A percentile compares a stretch with the other conserved stretches of the same genome.
phyloP scores from a whole-genome alignment of 78 protist genomes.

The slime mould (Dictyostelium discoideum) region DNA sequence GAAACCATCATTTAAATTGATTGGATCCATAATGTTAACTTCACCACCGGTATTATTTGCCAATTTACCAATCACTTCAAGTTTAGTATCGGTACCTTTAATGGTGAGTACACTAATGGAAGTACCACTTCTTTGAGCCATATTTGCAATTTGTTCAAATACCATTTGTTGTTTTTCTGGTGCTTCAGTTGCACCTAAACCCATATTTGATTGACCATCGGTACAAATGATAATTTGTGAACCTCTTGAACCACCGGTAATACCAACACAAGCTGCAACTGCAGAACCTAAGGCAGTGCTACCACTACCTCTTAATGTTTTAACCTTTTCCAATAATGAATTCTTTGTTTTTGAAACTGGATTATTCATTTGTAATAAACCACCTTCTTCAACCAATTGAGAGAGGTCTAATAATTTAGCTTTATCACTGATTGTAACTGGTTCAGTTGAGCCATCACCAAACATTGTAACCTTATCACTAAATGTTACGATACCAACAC shows the following conservation, averaged over 20 bases:
- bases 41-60: constrained; percentile 69
- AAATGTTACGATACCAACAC: constrained; percentile 84
- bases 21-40: constrained; percentile 82
- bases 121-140: constrained; percentile 66
- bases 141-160: constrained; percentile 66
- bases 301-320: constrained; percentile 76
- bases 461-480: constrained; percentile 55
- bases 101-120: constrained; percentile 75
- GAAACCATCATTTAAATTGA: constrained; percentile 63
- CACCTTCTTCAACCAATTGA: constrained; percentile 36
- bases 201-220: constrained; percentile 89
- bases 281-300: constrained; percentile 92
- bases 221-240: constrained; percentile 85
- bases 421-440: neutral
- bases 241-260: constrained; percentile 52
- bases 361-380: neutral
- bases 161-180: neutral
- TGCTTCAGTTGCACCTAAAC: constrained; percentile 78
- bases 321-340: neutral
- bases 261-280: constrained; percentile 69
- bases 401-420: neutral
- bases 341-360: constrained; percentile 41
- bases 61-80: constrained; percentile 53
- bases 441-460: constrained; percentile 78
- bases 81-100: constrained; percentile 68